Base-by-base conservation (phyloP, 2,329 filamentous ascomycete genomes). In the Macrophomina pseudophaseolina region DNA sequence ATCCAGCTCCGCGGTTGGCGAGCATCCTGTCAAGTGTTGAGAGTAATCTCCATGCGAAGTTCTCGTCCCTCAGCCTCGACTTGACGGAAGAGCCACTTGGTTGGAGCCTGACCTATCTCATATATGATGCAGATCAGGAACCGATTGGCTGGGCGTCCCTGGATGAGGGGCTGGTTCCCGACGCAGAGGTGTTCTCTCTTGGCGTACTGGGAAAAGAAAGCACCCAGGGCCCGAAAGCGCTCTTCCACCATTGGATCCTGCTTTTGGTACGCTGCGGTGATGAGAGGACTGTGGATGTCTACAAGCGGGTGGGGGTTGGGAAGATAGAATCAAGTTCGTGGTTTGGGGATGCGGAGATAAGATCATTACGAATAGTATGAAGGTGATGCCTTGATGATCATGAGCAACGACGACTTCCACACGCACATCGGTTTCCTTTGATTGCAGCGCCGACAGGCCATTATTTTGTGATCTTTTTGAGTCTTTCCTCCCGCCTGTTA, bases 261-360 rank as follows among this genome's bases (percentile, higher is more conserved):
- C 54, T 71, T 9, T 58, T 72, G 14, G 52, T 59, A 44, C 53
- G 18, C 51, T 66, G 51, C 38, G 40, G 38, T 1, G 48, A 11
- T 12, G 38, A 42, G n/a, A 44, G 35, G 11, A 38, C 35, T 33
- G 16, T 8, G 30, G 59, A 67, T 9, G 38, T 53, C 7, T 71
- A 68, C 40, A 51, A 66, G 44, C 54, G 71, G 14, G 48, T 72
- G 14, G 71, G 71, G 12, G 67, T 69, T 40, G 71, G 70, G 7
- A 67, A 63, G 14, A 56, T 70, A 14, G 56, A 65, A 12, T 54
- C 49, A n/a, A 44, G 30, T 23, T 48, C 52, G 3, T 68, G 67
- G 69, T 69, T 68, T 46, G 56, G 33, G 12, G 66, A 70, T 11
- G 30, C 65, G 14, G 33, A 33, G 33, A 49, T 9, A 40, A 58